Evolutionary conservation across 345 rosid species (phyloP), one percentile per base, ranked within the genome.

Genomic region (Eucalyptus dawsonii): DNA sequence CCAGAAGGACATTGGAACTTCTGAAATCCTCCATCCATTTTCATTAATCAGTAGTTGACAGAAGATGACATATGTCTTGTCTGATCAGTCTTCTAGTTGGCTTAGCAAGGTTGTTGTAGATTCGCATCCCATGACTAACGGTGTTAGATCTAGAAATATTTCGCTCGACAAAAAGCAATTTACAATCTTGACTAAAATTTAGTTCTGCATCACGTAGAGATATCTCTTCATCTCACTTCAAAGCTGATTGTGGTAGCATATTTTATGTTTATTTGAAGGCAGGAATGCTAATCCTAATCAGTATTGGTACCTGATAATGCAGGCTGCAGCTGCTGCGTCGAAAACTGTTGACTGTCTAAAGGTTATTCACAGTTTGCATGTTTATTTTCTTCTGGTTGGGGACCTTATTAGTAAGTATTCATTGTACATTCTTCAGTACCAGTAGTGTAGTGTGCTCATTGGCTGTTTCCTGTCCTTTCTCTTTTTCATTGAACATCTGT

Each of bases 281-380:
- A 72, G 44, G 4, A 9, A 34, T 72, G 24, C 44, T 72, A 42
- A 72, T 72, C 24, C 81, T 72, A 72, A 72, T 34, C 81, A 72
- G 42, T 34, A 34, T 72, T 2, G 21, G 24, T 34, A 34, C 81
- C 10, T 34, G 81, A 72, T 72, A 34, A 72, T 72, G 81, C 81
- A 72, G 81, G 81, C 81, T 72, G 58, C 58, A 16, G 87, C 58
- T 91, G 98, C 99, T 31, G 99, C 99, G 50, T 97, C 96, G 88
- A 98, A 98, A 94, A 98, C 99, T 89, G 97, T 97, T 90, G 99
- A 98, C 90, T 95, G 95, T 91, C 96, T 95, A 72, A 98, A 98
- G 93, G 89, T 93, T 91, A 97, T 96, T 87, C 99, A 98, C 90
- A 96, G 99, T 92, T 92, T 98, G 91, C 99, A 98, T 90, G 93